Evolutionary conservation across 2,329 filamentous ascomycete species (phyloP).

Genomic region (Exutisphaerella laricina): DNA sequence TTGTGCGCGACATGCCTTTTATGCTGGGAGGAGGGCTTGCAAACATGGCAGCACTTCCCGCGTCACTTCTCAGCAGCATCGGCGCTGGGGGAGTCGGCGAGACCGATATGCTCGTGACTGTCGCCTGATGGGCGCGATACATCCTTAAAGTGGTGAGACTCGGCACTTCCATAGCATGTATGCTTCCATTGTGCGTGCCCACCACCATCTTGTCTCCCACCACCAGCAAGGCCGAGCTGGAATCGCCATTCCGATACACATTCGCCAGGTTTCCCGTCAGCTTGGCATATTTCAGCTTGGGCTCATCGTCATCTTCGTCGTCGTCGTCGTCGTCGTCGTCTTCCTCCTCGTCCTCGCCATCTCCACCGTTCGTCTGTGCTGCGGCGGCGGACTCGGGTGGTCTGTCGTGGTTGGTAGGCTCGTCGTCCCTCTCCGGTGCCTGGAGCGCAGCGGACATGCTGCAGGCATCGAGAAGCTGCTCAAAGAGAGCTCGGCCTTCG

Average conservation of each 20-base stretch:
- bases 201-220: constrained; percentile 97
- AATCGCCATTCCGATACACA: constrained; percentile 91
- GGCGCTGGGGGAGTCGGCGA: constrained; percentile 71
- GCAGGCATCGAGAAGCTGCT: constrained; percentile 28
- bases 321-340: constrained; percentile 59
- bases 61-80: constrained; percentile 17
- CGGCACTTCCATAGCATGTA: constrained; percentile 82
- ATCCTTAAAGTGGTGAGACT: constrained; percentile 73
- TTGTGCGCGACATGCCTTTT: constrained; percentile 9
- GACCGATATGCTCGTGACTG: constrained; percentile 81
- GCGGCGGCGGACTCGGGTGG: constrained; percentile 12
- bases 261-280: constrained; percentile 72
- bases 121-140: constrained; percentile 90
- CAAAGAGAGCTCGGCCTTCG: background rate
- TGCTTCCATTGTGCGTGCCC: constrained; percentile 94
- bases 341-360: constrained; percentile 28
- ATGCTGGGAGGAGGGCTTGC: constrained; percentile 11
- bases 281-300: constrained; percentile 85
- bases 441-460: constrained; percentile 34
- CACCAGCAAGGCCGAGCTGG: constrained; percentile 83
- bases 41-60: constrained; percentile 16
- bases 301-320: constrained; percentile 88
- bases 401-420: constrained; percentile 6
- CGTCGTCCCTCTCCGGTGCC: constrained; percentile 22
- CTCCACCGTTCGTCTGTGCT: constrained; percentile 19